Evolutionary conservation across 306 rosid genomes (phyloP).

Genomic region (Cicer chorassanicum): DNA sequence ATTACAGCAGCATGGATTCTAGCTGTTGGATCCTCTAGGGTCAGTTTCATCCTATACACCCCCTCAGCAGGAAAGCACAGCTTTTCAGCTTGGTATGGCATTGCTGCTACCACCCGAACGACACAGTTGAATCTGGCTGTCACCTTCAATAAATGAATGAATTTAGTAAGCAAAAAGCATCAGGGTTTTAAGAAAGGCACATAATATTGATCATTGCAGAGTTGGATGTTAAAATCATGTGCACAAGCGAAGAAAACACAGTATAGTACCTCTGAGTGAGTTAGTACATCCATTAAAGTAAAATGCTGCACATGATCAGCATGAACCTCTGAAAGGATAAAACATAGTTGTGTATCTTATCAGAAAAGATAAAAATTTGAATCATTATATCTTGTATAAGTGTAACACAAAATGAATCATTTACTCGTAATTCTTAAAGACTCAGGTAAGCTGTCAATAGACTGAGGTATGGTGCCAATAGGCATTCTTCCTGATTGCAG

Average conservation of each 20-base stretch:
- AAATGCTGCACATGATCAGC: constrained; percentile 29
- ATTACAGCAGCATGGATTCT: constrained; percentile 68
- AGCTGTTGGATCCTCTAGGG: constrained; percentile 80
- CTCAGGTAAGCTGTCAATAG: constrained; percentile 46
- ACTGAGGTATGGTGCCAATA: constrained; percentile 48
- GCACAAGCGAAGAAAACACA: constrained; percentile 15
- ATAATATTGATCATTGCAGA: neutral
- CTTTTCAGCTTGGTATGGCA: constrained; percentile 55
- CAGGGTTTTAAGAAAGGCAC: neutral
- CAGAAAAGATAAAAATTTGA: constrained; percentile 28
- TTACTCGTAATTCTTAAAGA: constrained; percentile 63
- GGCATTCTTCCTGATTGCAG: constrained; percentile 41
- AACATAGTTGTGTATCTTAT: constrained; percentile 10
- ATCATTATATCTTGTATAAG: neutral
- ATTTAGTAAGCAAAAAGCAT: constrained; percentile 21
- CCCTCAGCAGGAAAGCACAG: constrained; percentile 44
- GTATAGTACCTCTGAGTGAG: constrained; percentile 58
- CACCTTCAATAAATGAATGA: constrained; percentile 52
- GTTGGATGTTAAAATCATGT: neutral
- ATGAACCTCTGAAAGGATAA: constrained; percentile 49
- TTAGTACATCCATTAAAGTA: constrained; percentile 68
- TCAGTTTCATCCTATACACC: constrained; percentile 55
- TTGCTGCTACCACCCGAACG: constrained; percentile 62
- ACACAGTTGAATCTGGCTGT: constrained; percentile 64
- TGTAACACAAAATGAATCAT: constrained; percentile 30